phyloP scores from a whole-genome alignment of 257 asterid species.

The Solanum dulcamara region DNA sequence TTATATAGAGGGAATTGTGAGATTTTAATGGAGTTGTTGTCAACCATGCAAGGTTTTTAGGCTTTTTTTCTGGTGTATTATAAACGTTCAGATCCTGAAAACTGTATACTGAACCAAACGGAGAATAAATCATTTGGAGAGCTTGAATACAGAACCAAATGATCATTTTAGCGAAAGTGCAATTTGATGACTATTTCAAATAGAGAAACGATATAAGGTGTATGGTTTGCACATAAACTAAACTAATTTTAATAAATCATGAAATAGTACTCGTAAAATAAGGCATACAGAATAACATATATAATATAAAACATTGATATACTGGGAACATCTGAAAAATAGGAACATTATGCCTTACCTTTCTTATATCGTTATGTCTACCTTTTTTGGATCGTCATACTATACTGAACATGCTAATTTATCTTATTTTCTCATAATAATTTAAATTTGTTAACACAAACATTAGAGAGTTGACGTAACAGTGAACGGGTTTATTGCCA shows the following conservation, averaged over 20 bases:
- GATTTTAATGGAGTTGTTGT: constrained; percentile 28
- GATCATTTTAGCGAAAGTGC: neutral
- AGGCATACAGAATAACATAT: neutral
- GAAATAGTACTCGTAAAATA: neutral
- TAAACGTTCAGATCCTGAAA: neutral
- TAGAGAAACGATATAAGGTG: neutral
- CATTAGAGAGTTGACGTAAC: neutral
- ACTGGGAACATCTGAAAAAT: neutral
- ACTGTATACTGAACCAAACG: neutral
- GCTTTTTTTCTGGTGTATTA: neutral
- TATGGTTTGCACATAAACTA: neutral
- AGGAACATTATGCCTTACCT: neutral
- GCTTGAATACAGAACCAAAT: neutral
- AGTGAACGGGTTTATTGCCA: neutral
- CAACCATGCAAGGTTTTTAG: constrained; percentile 37
- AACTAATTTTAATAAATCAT: neutral
- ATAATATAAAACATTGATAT: too few relatives aligned
- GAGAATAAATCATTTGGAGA: neutral
- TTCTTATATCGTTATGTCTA: neutral
- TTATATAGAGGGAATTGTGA: constrained; percentile 18
- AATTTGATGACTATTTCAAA: neutral
- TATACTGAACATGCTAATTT: neutral
- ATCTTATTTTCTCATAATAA: neutral
- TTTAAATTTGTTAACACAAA: neutral
- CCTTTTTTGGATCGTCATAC: neutral